Evolutionary conservation across 2,329 filamentous ascomycete species (phyloP).

Genomic region (Polytolypa hystricis): DNA sequence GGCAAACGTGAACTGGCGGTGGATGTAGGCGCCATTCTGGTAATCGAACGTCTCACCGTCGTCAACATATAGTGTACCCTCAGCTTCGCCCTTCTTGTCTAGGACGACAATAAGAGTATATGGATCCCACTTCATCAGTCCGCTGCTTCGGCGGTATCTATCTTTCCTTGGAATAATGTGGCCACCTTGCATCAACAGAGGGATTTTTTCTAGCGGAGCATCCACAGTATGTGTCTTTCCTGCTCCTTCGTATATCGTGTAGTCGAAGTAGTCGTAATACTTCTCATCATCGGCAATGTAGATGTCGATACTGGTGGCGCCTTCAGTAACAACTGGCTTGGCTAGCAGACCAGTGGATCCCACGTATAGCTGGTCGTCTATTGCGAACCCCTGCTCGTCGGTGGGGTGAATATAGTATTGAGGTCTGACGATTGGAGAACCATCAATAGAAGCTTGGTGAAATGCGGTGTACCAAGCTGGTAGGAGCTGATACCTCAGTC

Average conservation of each 20-base stretch:
- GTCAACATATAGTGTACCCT: conserved; percentile 79
- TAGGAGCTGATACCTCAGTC: conserved; percentile 77
- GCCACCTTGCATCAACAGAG: conserved; percentile 83
- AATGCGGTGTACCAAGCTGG: conserved; percentile 97
- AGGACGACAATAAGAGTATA: conserved; percentile 81
- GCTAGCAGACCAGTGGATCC: conserved; percentile 81
- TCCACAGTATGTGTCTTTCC: conserved; percentile 59
- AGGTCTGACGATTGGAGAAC: conserved; percentile 77
- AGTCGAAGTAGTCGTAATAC: conserved; percentile 95
- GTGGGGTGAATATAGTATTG: conserved; percentile 87
- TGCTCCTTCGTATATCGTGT: conserved; percentile 60
- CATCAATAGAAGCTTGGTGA: conserved; percentile 71
- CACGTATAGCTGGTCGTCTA: conserved; percentile 91
- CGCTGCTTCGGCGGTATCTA: conserved; percentile 69
- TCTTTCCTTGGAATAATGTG: conserved; percentile 88
- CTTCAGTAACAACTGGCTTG: conserved; percentile 77
- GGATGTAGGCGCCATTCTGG: conserved; percentile 74
- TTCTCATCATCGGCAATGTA: conserved; percentile 81
- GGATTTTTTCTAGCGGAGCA: conserved; percentile 76
- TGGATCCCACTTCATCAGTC: conserved; percentile 87
- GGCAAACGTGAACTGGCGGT: conserved; percentile 63
- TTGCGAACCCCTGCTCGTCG: conserved; percentile 73
- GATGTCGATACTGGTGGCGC: conserved; percentile 59
- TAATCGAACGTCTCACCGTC: conserved; percentile 91
- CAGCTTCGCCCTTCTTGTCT: conserved; percentile 56